Percentiles rank a stretch among this genome's conserved stretches.
These are phyloP conservation scores for Stachybotrys elegans DNA, from an alignment of 2,329 filamentous ascomycete species.

Conservation along the genomic window DNA sequence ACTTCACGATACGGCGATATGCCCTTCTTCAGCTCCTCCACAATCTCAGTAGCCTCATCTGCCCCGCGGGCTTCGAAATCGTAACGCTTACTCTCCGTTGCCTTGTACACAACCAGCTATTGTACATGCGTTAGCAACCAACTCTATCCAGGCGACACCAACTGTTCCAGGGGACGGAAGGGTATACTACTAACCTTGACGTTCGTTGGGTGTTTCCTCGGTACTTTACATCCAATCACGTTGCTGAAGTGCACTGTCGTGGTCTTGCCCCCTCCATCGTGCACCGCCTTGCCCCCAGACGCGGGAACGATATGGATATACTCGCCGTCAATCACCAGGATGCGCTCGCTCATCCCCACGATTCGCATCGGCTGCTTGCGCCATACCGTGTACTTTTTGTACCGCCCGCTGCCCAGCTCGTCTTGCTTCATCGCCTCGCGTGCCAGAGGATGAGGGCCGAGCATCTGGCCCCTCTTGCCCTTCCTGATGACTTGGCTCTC, in stretches of 20 bases:
- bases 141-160: too few species aligned
- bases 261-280: slow-evolving; percentile 62
- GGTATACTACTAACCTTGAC: slow-evolving; percentile 68
- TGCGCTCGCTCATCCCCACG: slow-evolving; percentile 68
- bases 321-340: slow-evolving; percentile 77
- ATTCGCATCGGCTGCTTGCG: slow-evolving; percentile 80
- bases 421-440: slow-evolving; percentile 57
- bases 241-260: slow-evolving; percentile 80
- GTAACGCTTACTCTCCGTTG: slow-evolving; percentile 73
- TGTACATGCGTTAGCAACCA: too few species aligned
- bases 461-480: slow-evolving; percentile 46
- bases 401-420: slow-evolving; percentile 52
- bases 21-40: slow-evolving; percentile 71
- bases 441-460: slow-evolving; percentile 62
- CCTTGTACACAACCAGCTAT: slow-evolving; percentile 67
- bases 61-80: slow-evolving; percentile 75
- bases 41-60: slow-evolving; percentile 73
- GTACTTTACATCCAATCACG: slow-evolving; percentile 77
- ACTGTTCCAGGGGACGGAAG: too few species aligned
- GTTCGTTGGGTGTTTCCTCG: slow-evolving; percentile 72
- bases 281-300: slow-evolving; percentile 59
- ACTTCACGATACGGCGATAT: slow-evolving; percentile 60
- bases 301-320: slow-evolving; percentile 81
- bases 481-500: slow-evolving; percentile 42
- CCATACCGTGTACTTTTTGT: slow-evolving; percentile 75